phyloP scores from a whole-genome alignment of 148 eudicot genomes.

The Gaultheria prostrata region DNA sequence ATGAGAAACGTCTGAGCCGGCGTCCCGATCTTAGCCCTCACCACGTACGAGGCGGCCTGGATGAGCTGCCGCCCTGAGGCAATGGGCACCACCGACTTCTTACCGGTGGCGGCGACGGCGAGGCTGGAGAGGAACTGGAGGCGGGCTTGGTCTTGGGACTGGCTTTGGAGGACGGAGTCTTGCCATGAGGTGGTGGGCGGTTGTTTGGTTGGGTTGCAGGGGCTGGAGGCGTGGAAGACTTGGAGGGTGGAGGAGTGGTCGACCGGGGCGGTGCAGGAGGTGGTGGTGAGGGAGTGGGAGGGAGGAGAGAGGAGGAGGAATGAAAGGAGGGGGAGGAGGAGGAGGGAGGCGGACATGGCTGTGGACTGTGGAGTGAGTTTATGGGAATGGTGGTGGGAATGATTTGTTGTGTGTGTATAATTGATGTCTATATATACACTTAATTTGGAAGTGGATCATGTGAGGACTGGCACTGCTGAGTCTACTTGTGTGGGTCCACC shows the following conservation, averaged over 20 bases:
- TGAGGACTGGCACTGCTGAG: neutral
- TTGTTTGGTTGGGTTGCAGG: slow-evolving; percentile 54
- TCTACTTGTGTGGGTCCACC: neutral
- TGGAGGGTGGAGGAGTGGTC: slow-evolving; percentile 47
- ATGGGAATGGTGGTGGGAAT: neutral
- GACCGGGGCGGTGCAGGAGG: slow-evolving; percentile 18
- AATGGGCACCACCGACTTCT: slow-evolving; percentile 49
- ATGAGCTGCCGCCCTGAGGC: slow-evolving; percentile 61
- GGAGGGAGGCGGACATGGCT: slow-evolving; percentile 19
- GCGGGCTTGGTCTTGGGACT: slow-evolving; percentile 54
- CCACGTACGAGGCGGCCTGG: slow-evolving; percentile 75
- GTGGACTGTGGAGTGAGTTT: slow-evolving; percentile 1
- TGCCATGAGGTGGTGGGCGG: slow-evolving; percentile 50
- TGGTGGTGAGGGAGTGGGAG: slow-evolving; percentile 22
- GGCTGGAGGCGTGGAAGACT: slow-evolving; percentile 56
- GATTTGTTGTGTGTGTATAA: neutral
- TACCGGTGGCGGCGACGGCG: slow-evolving; percentile 36
- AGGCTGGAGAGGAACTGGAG: slow-evolving; percentile 60
- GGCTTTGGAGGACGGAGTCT: slow-evolving; percentile 52
- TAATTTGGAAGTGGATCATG: neutral
- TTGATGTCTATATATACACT: neutral
- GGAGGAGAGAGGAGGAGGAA: slow-evolving; percentile 13
- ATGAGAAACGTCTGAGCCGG: slow-evolving; percentile 66
- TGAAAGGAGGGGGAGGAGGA: neutral
- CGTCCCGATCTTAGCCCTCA: slow-evolving; percentile 67